These are phyloP conservation scores for Penicillium sclerotigenum DNA, from an alignment of 2,329 filamentous ascomycete species.

Conservation along the genomic window DNA sequence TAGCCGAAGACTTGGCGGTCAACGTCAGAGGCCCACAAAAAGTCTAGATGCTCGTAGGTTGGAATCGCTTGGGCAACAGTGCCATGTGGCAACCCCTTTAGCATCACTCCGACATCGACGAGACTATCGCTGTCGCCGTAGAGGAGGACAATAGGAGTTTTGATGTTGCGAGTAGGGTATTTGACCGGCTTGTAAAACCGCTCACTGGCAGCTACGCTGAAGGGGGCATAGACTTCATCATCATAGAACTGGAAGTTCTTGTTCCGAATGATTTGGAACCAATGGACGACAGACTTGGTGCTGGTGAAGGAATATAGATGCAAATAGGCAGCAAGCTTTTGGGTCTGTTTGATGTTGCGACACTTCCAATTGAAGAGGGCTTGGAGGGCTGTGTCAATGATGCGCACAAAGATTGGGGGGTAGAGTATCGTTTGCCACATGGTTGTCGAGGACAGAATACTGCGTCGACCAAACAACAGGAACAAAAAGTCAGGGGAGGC, in stretches of 20 bases:
- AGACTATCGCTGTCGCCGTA: constrained; percentile 93
- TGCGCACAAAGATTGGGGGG: constrained; percentile 83
- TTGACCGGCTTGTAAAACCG: constrained; percentile 96
- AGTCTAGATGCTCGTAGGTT: constrained; percentile 95
- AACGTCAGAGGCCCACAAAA: constrained; percentile 88
- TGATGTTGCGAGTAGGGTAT: constrained; percentile 95
- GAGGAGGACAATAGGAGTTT: constrained; percentile 86
- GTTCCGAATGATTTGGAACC: constrained; percentile 98
- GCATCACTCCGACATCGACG: constrained; percentile 90
- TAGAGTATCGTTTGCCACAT: constrained; percentile 98
- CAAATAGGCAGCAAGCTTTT: constrained; percentile 93
- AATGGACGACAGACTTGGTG: constrained; percentile 95
- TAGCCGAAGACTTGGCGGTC: constrained; percentile 82
- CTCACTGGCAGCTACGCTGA: constrained; percentile 66
- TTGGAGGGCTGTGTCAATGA: constrained; percentile 76
- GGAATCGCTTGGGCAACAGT: constrained; percentile 83
- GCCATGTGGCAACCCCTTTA: constrained; percentile 77
- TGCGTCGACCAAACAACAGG: constrained; percentile 85
- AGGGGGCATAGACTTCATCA: constrained; percentile 78
- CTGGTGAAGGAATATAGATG: constrained; percentile 96
- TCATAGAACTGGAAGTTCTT: constrained; percentile 98
- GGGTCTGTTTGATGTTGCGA: constrained; percentile 75
- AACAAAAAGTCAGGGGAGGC: constrained; percentile 89
- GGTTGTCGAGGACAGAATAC: constrained; percentile 85
- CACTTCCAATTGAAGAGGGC: constrained; percentile 91